These are phyloP conservation scores for Andrographis paniculata DNA, from an alignment of 305 asterid species.

Conservation along the genomic window DNA sequence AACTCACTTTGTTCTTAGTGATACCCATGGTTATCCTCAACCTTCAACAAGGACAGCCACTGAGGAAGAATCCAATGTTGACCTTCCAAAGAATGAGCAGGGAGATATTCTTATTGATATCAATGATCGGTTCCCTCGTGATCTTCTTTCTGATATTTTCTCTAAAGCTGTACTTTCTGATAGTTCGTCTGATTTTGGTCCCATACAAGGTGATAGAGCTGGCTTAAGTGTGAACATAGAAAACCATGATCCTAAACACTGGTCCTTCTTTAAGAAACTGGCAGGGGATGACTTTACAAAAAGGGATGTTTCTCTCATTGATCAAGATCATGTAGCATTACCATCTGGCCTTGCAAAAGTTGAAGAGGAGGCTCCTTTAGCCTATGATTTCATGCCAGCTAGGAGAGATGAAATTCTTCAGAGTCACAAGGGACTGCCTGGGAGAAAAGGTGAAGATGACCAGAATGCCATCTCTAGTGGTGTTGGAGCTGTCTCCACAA, in stretches of 20 bases:
- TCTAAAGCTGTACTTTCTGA: constrained; percentile 52
- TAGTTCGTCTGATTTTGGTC: constrained; percentile 32
- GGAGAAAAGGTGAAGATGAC: constrained; percentile 26
- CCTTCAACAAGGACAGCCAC: constrained; percentile 25
- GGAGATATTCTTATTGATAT: constrained; percentile 68
- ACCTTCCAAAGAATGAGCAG: constrained; percentile 37
- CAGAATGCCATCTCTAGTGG: constrained; percentile 23
- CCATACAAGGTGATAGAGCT: constrained; percentile 42
- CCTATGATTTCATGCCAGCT: constrained; percentile 32
- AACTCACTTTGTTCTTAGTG: constrained; percentile 21
- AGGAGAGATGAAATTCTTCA: constrained; percentile 26
- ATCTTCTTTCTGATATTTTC: constrained; percentile 71
- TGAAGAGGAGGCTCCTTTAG: constrained; percentile 41
- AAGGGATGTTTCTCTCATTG: constrained; percentile 63
- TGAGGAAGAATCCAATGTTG: constrained; percentile 26
- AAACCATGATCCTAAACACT: constrained; percentile 64
- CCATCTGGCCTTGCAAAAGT: constrained; percentile 38
- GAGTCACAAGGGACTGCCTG: constrained; percentile 24
- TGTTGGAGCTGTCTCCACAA: constrained; percentile 26
- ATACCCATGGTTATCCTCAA: constrained; percentile 25
- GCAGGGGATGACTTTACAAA: constrained; percentile 59
- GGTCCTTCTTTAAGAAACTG: constrained; percentile 73
- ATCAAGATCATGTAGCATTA: constrained; percentile 54
- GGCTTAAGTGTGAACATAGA: constrained; percentile 62
- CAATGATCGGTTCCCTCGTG: constrained; percentile 68